Conservation (phyloP, 202 grass and related monocot genomes). For the Carex sylvatica region DNA sequence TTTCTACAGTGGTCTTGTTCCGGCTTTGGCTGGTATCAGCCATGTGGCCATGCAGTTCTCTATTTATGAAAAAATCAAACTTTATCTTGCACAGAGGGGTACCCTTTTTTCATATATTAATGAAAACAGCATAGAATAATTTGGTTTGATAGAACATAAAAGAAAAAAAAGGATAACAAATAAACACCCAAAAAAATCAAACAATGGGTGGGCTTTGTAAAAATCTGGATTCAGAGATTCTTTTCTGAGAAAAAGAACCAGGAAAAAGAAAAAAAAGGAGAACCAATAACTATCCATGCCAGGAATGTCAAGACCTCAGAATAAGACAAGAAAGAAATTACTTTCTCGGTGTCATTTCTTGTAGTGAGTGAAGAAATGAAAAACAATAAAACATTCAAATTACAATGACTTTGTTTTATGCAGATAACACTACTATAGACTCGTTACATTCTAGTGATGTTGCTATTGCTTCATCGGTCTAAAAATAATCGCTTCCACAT, state of each 20-base stretch:
- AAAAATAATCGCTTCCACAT: conserved; percentile 82
- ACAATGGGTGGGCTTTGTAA: not conserved
- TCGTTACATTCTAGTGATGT: conserved; percentile 79
- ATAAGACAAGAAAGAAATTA: not conserved
- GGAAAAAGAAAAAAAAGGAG: not conserved
- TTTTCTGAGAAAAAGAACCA: not conserved
- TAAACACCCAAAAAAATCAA: not conserved
- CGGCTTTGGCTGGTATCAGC: conserved; percentile 90
- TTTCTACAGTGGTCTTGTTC: conserved; percentile 63
- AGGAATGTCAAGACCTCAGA: not conserved
- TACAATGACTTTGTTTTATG: conserved; percentile 20
- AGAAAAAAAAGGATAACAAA: conserved; percentile 18
- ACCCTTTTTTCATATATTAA: conserved; percentile 11
- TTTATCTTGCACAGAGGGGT: conserved; percentile 86
- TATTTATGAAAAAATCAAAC: conserved; percentile 84
- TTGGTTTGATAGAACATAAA: not conserved
- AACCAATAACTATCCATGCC: not conserved
- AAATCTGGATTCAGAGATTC: not conserved
- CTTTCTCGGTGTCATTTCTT: not conserved
- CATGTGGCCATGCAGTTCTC: conserved; percentile 99
- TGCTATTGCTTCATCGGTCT: conserved; percentile 91
- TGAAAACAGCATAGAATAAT: conserved; percentile 1
- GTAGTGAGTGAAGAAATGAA: not conserved
- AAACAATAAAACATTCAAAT: not conserved
- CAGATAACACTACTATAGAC: conserved; percentile 85